A percentile compares a stretch with the other conserved stretches of the same genome.
Evolutionary conservation across 1,284 basidiomycete genomes (phyloP).

Genomic region (Trametes hirsuta): DNA sequence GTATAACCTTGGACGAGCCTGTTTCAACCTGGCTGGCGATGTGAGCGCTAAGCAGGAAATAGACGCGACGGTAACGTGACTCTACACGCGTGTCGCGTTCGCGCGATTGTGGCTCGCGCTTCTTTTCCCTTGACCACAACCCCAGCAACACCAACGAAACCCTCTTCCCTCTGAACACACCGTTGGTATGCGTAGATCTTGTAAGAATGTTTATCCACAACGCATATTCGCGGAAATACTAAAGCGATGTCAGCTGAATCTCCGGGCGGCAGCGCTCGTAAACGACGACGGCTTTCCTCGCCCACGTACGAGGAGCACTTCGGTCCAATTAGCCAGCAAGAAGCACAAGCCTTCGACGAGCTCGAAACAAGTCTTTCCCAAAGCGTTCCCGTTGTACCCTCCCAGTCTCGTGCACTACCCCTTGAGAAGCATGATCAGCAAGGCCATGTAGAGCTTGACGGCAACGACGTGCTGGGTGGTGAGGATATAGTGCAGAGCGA

Average conservation of each 20-base stretch:
- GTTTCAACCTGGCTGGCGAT: too few species aligned
- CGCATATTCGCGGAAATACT: neutral
- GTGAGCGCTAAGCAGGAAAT: neutral
- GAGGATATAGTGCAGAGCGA: neutral
- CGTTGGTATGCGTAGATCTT: conserved; percentile 2
- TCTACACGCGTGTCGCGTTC: conserved; percentile 11
- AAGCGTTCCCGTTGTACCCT: neutral
- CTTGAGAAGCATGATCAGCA: neutral
- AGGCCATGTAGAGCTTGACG: neutral
- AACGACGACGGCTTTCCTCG: conserved; percentile 67
- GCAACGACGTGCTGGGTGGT: neutral
- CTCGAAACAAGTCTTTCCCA: conserved; percentile 55
- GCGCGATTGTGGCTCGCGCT: conserved; percentile 12
- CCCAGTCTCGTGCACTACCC: conserved; percentile 10
- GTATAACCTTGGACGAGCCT: too few species aligned
- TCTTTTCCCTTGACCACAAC: neutral
- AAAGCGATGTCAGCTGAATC: conserved; percentile 16
- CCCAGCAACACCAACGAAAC: neutral
- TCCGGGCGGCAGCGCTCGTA: conserved; percentile 22
- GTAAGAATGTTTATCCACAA: neutral
- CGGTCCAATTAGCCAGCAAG: conserved; percentile 53
- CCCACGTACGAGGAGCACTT: conserved; percentile 68
- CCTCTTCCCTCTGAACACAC: neutral
- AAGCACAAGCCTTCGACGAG: conserved; percentile 58
- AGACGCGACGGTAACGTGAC: conserved; percentile 10